Conservation (phyloP, 1,139 yeast species). For the Blastobotrys niveus region DNA sequence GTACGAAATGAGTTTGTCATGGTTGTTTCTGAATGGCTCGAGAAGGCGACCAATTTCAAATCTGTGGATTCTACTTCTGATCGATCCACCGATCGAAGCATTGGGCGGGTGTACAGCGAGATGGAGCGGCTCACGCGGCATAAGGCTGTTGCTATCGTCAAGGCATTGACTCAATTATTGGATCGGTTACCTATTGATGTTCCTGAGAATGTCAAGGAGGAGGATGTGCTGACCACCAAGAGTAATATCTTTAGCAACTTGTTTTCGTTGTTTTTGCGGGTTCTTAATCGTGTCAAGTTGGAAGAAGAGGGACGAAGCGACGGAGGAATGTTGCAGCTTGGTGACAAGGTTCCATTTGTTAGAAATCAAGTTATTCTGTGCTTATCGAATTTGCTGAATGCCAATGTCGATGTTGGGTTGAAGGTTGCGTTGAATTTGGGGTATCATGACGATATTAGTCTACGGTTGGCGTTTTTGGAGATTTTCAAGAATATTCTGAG, state of each 20-base stretch:
- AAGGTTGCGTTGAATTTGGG: constrained; percentile 75
- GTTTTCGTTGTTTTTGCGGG: constrained; percentile 64
- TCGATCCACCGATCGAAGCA: constrained; percentile 12
- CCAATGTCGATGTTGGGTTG: constrained; percentile 74
- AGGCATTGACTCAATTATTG: constrained; percentile 23
- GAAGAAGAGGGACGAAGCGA: constrained; percentile 21
- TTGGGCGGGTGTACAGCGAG: constrained; percentile 21
- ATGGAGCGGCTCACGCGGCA: constrained; percentile 25
- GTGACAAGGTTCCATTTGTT: constrained; percentile 18
- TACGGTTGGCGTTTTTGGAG: constrained; percentile 66
- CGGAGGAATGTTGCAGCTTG: constrained; percentile 12
- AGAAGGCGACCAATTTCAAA: constrained; percentile 15
- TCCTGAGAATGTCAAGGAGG: constrained; percentile 38
- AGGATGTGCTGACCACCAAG: constrained; percentile 53
- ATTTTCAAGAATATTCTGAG: constrained; percentile 67
- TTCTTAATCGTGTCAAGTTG: constrained; percentile 53
- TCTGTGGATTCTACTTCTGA: constrained; percentile 12
- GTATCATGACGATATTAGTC: constrained; percentile 58
- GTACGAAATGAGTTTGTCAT: constrained; percentile 58
- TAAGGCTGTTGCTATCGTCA: constrained; percentile 25
- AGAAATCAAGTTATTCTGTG: constrained; percentile 62
- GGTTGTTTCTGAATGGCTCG: constrained; percentile 63
- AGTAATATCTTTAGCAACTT: constrained; percentile 64
- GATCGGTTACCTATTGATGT: constrained; percentile 32
- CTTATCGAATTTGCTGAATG: constrained; percentile 60